A percentile compares a stretch with the other conserved stretches of the same genome.
Evolutionary conservation across 2,329 filamentous ascomycete species (phyloP).

Genomic region (Rutstroemia sp.): DNA sequence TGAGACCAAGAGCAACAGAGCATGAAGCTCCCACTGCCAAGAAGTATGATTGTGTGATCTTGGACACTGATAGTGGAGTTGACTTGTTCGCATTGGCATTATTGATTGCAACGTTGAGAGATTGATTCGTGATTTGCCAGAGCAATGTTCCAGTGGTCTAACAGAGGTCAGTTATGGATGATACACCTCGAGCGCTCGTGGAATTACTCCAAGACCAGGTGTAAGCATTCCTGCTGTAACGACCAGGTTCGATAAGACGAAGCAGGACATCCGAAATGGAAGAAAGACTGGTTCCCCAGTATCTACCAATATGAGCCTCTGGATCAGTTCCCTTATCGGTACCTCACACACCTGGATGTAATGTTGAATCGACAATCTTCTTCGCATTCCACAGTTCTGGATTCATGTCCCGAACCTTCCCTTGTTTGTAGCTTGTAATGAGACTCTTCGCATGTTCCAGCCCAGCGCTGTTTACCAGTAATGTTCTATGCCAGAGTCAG

Average conservation of each 20-base stretch:
- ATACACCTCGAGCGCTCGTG: background rate
- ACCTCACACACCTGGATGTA: conserved; percentile 71
- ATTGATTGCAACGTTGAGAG: conserved; percentile 97
- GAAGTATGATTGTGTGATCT: conserved; percentile 83
- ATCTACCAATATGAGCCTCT: conserved; percentile 44
- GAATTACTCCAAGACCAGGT: conserved; percentile 64
- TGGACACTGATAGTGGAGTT: conserved; percentile 71
- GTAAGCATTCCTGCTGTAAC: conserved; percentile 97
- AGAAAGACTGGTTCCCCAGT: conserved; percentile 87
- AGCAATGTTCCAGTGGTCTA: conserved; percentile 76
- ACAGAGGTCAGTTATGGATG: conserved; percentile 9
- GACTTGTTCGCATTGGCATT: conserved; percentile 97
- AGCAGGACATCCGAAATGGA: conserved; percentile 96
- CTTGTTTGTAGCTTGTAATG: conserved; percentile 80
- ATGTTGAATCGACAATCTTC: conserved; percentile 92
- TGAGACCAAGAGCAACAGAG: conserved; percentile 86
- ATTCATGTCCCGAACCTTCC: conserved; percentile 72
- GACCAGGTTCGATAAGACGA: conserved; percentile 85
- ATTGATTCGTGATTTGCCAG: conserved; percentile 97
- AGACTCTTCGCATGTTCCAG: conserved; percentile 81
- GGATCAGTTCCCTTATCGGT: background rate
- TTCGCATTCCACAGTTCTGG: conserved; percentile 91
- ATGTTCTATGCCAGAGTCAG: conserved; percentile 53
- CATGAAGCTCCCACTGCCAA: conserved; percentile 90
- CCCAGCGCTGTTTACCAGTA: conserved; percentile 69